Conservation (phyloP, 176 grass and related monocot species). For the Aegilops speltoides region DNA sequence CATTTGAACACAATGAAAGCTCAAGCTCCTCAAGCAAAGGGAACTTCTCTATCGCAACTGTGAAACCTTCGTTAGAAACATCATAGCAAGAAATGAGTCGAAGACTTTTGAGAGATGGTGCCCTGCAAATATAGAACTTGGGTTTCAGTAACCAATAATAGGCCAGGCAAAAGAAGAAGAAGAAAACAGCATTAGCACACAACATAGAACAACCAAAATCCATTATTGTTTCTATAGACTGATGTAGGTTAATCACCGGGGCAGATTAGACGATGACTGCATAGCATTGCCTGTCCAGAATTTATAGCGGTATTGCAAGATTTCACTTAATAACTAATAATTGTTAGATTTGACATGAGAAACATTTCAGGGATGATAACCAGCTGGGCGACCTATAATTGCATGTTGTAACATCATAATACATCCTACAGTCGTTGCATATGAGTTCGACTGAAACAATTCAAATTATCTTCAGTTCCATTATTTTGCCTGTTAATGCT, state of each 20-base stretch:
- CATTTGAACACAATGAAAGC: not conserved
- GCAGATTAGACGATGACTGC: not conserved
- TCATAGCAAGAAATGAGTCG: not conserved
- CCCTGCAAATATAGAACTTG: not conserved
- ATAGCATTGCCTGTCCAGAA: not conserved
- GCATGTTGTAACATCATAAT: too few species aligned
- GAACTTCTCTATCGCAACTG: not conserved
- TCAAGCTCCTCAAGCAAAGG: not conserved
- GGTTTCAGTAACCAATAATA: not conserved
- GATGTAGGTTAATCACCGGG: not conserved
- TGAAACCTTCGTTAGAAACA: not conserved
- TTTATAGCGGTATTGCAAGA: not conserved
- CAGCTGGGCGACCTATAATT: too few species aligned
- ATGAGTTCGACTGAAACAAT: too few species aligned
- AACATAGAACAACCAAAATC: not conserved
- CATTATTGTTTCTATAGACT: not conserved
- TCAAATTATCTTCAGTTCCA: too few species aligned
- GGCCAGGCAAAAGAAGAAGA: not conserved
- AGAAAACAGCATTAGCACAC: not conserved
- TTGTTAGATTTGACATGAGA: too few species aligned
- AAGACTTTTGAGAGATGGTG: not conserved
- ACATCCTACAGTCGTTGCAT: too few species aligned
- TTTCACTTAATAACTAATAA: too few species aligned
- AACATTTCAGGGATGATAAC: too few species aligned
- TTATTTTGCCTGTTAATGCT: too few species aligned